Conservation (phyloP, 1,284 basidiomycete genomes). For the Trichosporon sp. region DNA sequence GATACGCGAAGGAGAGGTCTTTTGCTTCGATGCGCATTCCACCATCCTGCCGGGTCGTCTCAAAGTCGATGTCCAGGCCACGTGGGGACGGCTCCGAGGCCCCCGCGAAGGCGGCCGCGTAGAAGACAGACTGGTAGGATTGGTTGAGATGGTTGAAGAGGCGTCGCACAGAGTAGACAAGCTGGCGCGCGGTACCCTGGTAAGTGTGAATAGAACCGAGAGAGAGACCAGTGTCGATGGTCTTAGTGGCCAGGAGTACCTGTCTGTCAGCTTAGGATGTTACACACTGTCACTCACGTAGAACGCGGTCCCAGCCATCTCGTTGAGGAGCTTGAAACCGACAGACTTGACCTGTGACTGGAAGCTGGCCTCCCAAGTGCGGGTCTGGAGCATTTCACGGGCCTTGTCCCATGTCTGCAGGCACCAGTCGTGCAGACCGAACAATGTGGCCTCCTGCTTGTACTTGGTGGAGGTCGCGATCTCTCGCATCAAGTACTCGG, state of each 20-base stretch:
- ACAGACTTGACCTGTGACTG: background rate
- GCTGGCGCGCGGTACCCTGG: slow-evolving; percentile 59
- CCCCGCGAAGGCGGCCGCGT: slow-evolving; percentile 48
- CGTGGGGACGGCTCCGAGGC: background rate
- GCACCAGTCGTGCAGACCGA: slow-evolving; percentile 75
- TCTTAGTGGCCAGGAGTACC: slow-evolving; percentile 65
- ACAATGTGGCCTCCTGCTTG: slow-evolving; percentile 63
- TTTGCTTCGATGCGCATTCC: slow-evolving; percentile 66
- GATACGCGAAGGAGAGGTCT: slow-evolving; percentile 71
- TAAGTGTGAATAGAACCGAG: slow-evolving; percentile 72
- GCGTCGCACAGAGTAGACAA: slow-evolving; percentile 1
- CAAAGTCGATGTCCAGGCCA: slow-evolving; percentile 24
- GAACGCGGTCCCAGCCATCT: background rate
- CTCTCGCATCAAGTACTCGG: background rate
- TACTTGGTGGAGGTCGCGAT: background rate
- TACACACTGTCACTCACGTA: background rate
- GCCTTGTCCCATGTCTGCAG: slow-evolving; percentile 61
- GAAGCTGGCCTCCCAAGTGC: background rate
- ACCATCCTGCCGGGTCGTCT: slow-evolving; percentile 20
- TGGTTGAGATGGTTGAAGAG: slow-evolving; percentile 44
- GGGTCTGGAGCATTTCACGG: background rate
- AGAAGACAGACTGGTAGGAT: slow-evolving; percentile 65
- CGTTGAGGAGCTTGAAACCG: background rate
- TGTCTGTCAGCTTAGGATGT: slow-evolving; percentile 6
- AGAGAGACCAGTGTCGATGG: slow-evolving; percentile 58